phyloP scores from a whole-genome alignment of 169 alveolate species.

The Sarcocystis neurona region DNA sequence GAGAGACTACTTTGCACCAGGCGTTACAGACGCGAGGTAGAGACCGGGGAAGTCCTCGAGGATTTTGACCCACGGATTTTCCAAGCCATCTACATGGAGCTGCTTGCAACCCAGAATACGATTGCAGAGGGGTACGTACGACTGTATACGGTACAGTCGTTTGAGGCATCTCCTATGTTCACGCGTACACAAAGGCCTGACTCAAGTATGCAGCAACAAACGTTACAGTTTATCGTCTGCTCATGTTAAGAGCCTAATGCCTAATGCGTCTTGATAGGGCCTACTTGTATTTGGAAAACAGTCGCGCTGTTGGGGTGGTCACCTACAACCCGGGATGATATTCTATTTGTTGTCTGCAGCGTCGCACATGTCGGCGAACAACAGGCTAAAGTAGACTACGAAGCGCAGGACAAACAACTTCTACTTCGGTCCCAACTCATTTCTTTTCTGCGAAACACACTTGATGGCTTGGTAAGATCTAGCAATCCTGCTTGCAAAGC shows the following conservation, averaged over 20 bases:
- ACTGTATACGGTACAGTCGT: neutral
- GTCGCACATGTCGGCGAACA: too few species aligned
- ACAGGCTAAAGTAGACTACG: too few species aligned
- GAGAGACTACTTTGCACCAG: neutral
- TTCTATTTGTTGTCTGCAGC: too few species aligned
- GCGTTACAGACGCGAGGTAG: neutral
- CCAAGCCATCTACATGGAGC: conserved; percentile 53
- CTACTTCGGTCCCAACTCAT: too few species aligned
- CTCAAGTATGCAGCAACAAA: too few species aligned
- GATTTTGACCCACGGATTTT: conserved; percentile 62
- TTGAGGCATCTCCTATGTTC: neutral
- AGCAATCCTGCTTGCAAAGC: too few species aligned
- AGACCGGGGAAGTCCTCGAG: neutral
- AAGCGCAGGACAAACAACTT: too few species aligned
- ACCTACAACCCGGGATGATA: too few species aligned
- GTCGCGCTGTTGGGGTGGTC: neutral
- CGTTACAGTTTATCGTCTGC: too few species aligned
- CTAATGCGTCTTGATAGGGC: neutral
- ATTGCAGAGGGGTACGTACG: neutral
- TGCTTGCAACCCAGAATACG: conserved; percentile 21
- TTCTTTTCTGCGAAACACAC: too few species aligned
- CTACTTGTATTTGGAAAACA: neutral
- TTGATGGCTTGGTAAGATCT: too few species aligned
- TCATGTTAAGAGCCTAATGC: neutral
- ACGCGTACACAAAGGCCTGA: neutral